A percentile compares a stretch with the other conserved stretches of the same genome.
Conservation (phyloP, 2,329 filamentous ascomycete species). For the Rhytidhysteron rufulum region DNA sequence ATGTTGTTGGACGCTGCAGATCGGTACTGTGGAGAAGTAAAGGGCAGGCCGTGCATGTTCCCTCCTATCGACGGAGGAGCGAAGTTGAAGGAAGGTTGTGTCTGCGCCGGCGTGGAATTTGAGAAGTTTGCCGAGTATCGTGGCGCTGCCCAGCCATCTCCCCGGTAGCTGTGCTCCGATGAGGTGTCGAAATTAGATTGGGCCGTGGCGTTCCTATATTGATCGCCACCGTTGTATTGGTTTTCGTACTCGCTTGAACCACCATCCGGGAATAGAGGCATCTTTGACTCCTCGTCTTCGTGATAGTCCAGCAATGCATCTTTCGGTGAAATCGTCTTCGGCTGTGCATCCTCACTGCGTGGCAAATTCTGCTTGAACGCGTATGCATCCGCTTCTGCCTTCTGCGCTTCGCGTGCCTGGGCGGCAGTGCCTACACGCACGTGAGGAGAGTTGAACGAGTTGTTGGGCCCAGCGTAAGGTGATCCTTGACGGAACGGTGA, state of each 20-base stretch:
- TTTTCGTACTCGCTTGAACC: constrained; percentile 50
- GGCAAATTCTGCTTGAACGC: constrained; percentile 38
- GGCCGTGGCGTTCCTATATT: constrained; percentile 30
- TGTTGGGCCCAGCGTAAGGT: constrained; percentile 44
- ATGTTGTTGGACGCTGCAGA: constrained; percentile 23
- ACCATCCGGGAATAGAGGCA: constrained; percentile 69
- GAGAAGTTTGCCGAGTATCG: constrained; percentile 33
- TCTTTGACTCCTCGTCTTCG: constrained; percentile 68
- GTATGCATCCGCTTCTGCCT: constrained; percentile 57
- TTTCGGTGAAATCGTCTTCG: constrained; percentile 90
- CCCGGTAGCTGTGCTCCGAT: constrained; percentile 27
- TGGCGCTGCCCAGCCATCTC: constrained; percentile 32
- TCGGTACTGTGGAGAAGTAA: constrained; percentile 33
- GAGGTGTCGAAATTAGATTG: constrained; percentile 30
- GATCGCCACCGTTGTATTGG: constrained; percentile 42
- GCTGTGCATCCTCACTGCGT: constrained; percentile 40
- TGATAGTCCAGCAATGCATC: constrained; percentile 85
- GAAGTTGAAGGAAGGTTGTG: constrained; percentile 43
- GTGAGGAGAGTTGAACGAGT: constrained; percentile 38
- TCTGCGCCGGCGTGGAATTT: constrained; percentile 21
- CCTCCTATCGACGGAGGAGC: constrained; percentile 38
- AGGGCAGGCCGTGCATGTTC: constrained; percentile 28
- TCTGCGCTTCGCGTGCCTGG: constrained; percentile 58
- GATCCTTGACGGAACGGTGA: constrained; percentile 77
- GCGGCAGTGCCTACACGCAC: constrained; percentile 51